Base-by-base conservation (phyloP, 257 asterid species). In the Pogostemon cablin region DNA sequence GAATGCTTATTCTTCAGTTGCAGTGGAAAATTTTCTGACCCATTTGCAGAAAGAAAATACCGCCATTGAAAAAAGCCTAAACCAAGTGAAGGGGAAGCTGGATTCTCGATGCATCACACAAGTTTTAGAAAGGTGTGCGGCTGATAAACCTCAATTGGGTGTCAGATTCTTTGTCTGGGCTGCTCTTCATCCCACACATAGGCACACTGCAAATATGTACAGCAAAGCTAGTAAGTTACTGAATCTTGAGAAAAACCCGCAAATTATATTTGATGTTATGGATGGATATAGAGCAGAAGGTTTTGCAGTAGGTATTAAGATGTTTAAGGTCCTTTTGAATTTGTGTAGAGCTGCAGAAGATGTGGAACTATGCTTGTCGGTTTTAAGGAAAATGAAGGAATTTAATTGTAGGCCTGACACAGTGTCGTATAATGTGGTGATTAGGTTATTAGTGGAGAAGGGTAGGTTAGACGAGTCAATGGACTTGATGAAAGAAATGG, bases 131-230 rank as follows among this genome's bases (percentile, higher is more conserved):
- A 80, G 74, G 49, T 88, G 88, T 25, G 86, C 82, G 2, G 55
- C 64, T 37, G 85, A 84, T 55, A 86, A 87, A 46, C 93, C 87
- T 56, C 86, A 84, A 78, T 72, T 82, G 77, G 95, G 95, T 17
- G 78, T 86, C 15, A 72, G 98, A 38, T 93, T 93, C 87, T 93
- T 93, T 66, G 79, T 93, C 34, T 93, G 98, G 98, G 93, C 98
- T 52, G 97, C 86, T 9, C 72, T 90, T 70, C 93, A 90, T 48
- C 86, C 90, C 59, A 75, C 75, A 6, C 88, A 87, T 54, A 78
- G 92, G 42, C 97, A 81, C 75, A 75, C 86, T 11, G 63, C 85
- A 5, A 76, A 80, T 60, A 85, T 81, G 85, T 93, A 81, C 52
- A 57, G 38, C 37, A 82, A 81, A 82, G 98, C 93, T 62, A 84